phyloP scores from a whole-genome alignment of 148 eudicot genomes.

The Vaccinium corymbosum region DNA sequence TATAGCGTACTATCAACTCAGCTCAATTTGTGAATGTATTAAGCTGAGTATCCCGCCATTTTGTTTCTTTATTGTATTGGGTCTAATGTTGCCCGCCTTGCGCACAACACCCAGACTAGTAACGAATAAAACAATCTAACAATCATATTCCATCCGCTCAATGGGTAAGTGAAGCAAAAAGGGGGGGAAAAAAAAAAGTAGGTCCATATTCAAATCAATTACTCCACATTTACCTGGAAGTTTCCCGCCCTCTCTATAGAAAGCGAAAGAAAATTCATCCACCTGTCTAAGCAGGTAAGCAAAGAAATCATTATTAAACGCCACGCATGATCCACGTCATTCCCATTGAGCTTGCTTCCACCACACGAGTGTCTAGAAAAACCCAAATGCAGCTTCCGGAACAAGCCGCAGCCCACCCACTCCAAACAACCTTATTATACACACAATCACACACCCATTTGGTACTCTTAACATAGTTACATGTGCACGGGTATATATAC shows the following conservation, averaged over 20 bases:
- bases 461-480: no score
- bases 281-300: background rate
- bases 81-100: no score
- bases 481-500: background rate
- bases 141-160: no score
- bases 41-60: no score
- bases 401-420: background rate
- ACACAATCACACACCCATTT: no score
- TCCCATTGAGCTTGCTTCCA: background rate
- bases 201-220: background rate
- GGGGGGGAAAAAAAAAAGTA: background rate
- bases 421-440: no score
- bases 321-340: constrained; percentile 1
- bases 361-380: background rate
- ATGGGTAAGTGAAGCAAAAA: background rate
- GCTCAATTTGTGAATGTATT: no score
- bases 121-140: no score
- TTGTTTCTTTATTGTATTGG: no score
- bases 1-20: no score
- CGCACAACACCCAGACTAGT: no score
- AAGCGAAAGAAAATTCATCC: background rate
- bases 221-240: background rate
- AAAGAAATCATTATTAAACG: background rate
- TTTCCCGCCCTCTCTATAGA: background rate
- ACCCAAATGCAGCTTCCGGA: constrained; percentile 2